phyloP scores from a whole-genome alignment of 2,329 filamentous ascomycete species.

The Xylariaceae sp. region DNA sequence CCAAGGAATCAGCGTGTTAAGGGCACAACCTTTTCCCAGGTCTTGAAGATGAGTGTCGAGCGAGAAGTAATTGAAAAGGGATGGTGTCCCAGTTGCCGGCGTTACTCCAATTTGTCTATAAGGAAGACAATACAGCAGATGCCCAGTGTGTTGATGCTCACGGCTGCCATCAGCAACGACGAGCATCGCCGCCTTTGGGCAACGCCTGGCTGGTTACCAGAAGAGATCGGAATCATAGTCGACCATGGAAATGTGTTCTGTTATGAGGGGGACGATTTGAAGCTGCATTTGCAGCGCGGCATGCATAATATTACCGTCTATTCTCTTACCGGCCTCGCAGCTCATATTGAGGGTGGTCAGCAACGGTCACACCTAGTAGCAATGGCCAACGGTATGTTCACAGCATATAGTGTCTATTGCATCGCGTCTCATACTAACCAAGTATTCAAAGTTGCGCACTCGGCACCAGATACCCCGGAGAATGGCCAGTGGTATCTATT shows the following conservation, averaged over 20 bases:
- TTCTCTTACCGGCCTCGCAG: constrained; percentile 84
- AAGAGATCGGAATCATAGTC: constrained; percentile 89
- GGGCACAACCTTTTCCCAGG: constrained; percentile 75
- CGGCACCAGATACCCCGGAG: constrained; percentile 55
- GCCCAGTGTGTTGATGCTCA: constrained; percentile 84
- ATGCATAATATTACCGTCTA: constrained; percentile 83
- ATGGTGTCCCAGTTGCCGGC: constrained; percentile 88
- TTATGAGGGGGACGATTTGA: constrained; percentile 88
- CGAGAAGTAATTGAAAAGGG: constrained; percentile 84
- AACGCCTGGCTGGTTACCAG: constrained; percentile 84
- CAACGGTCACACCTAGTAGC: constrained; percentile 90
- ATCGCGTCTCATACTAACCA: constrained; percentile 23
- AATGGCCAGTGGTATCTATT: constrained; percentile 89
- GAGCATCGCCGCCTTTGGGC: constrained; percentile 83
- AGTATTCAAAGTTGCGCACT: constrained; percentile 56
- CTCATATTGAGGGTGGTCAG: constrained; percentile 82
- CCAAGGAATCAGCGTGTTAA: constrained; percentile 49
- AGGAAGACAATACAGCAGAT: constrained; percentile 80
- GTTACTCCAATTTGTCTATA: constrained; percentile 84
- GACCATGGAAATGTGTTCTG: constrained; percentile 91
- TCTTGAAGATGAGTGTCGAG: constrained; percentile 90
- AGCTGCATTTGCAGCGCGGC: constrained; percentile 73
- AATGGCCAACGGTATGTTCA: constrained; percentile 72
- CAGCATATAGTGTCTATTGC: background rate
- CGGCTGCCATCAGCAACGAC: constrained; percentile 69